Conservation (phyloP, 257 asterid genomes). For the Solanum okadae region DNA sequence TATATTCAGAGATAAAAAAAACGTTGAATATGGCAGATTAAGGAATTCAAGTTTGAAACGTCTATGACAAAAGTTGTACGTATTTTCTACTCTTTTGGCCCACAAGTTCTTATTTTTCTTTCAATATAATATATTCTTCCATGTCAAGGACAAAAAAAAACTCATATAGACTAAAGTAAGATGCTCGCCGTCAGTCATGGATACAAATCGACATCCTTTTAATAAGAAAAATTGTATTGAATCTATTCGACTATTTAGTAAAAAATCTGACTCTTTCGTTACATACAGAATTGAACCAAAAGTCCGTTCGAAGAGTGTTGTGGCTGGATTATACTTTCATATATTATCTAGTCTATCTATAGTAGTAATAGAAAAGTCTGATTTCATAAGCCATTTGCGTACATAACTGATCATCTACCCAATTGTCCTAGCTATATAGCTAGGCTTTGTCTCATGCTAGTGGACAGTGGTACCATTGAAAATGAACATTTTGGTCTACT, state of each 20-base stretch:
- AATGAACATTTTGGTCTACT: background rate
- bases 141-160: background rate
- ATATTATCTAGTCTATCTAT: too few relatives aligned
- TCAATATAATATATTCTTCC: background rate
- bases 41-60: constrained; percentile 24
- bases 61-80: background rate
- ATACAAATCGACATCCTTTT: background rate
- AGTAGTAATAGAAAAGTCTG: background rate
- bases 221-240: background rate
- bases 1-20: background rate
- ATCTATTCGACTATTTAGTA: background rate
- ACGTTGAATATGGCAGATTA: background rate
- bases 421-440: background rate
- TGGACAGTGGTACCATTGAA: background rate
- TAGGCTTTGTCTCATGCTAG: background rate
- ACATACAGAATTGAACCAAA: background rate
- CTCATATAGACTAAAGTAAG: background rate
- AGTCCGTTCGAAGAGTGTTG: background rate
- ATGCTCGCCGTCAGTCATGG: background rate
- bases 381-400: background rate
- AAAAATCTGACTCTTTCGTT: background rate
- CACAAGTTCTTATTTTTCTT: background rate
- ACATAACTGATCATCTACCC: background rate
- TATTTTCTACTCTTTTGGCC: background rate
- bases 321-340: background rate